A percentile compares a stretch with the other conserved stretches of the same genome.
Conservation (phyloP, 768 basidiomycete species). For the Boletus barrowsii region DNA sequence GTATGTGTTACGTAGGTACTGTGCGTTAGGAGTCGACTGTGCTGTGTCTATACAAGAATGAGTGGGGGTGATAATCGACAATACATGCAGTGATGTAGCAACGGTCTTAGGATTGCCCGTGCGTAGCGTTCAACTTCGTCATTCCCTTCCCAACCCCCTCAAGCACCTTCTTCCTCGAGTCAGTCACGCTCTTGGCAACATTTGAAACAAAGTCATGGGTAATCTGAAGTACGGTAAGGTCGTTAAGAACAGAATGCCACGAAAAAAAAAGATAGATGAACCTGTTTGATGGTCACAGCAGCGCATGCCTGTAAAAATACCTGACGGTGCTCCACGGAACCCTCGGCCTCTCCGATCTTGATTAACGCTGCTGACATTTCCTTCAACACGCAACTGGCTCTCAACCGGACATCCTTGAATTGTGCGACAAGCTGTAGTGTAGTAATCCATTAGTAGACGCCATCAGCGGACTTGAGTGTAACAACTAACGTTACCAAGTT, state of each 20-base stretch:
- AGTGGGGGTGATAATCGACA: conserved; percentile 21
- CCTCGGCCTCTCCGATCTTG: conserved; percentile 50
- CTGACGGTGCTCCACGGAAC: conserved; percentile 50
- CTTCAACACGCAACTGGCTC: conserved; percentile 49
- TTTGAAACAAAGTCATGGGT: conserved; percentile 61
- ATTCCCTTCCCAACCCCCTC: conserved; percentile 75
- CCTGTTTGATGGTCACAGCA: conserved; percentile 36
- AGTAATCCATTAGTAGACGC: conserved; percentile 4
- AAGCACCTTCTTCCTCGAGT: conserved; percentile 66
- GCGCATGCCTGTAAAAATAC: conserved; percentile 51
- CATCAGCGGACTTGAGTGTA: background rate
- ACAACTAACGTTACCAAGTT: conserved; percentile 61
- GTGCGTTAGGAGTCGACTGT: background rate
- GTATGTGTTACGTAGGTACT: too few relatives aligned
- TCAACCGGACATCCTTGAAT: conserved; percentile 59
- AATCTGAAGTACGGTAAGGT: conserved; percentile 39
- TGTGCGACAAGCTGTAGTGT: conserved; percentile 56
- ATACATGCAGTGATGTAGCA: conserved; percentile 4
- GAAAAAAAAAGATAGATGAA: conserved; percentile 18
- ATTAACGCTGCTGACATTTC: conserved; percentile 55
- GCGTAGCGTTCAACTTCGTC: conserved; percentile 45
- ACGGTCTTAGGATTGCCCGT: conserved; percentile 28
- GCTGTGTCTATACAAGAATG: conserved; percentile 25
- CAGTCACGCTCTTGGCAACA: conserved; percentile 61
- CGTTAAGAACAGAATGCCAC: background rate